phyloP scores from a whole-genome alignment of 2,329 filamentous ascomycete genomes.

The Botrytis sinoallii region DNA sequence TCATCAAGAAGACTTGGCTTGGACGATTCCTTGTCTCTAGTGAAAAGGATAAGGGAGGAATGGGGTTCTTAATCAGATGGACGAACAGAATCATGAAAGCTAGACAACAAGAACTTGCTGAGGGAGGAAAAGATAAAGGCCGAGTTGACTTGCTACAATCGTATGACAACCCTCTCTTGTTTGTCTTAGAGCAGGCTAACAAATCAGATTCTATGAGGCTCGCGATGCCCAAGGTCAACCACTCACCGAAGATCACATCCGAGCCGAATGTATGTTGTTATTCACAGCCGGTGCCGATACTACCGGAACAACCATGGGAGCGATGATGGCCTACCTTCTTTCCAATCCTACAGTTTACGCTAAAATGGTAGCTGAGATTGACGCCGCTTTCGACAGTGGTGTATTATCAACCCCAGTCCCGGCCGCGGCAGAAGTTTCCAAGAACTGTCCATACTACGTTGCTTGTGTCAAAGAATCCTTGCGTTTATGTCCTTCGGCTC shows the following conservation, averaged over 20 bases:
- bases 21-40: slow-evolving; percentile 52
- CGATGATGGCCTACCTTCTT: slow-evolving; percentile 12
- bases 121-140: slow-evolving; percentile 44
- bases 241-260: slow-evolving; percentile 13
- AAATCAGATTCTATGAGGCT: slow-evolving; percentile 11
- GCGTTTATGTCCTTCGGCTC: slow-evolving; percentile 10
- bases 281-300: slow-evolving; percentile 16
- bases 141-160: slow-evolving; percentile 54
- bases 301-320: slow-evolving; percentile 13
- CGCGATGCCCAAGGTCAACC: not conserved
- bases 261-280: slow-evolving; percentile 11
- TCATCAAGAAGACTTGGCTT: slow-evolving; percentile 52
- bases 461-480: slow-evolving; percentile 18
- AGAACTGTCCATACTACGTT: slow-evolving; percentile 14
- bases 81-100: slow-evolving; percentile 51
- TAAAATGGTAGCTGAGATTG: slow-evolving; percentile 9
- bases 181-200: not conserved
- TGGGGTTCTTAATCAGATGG: slow-evolving; percentile 56
- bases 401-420: not conserved
- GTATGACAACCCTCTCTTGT: slow-evolving; percentile 25
- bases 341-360: slow-evolving; percentile 6
- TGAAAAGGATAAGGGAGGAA: slow-evolving; percentile 52
- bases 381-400: slow-evolving; percentile 2
- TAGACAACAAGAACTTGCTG: slow-evolving; percentile 47
- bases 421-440: slow-evolving; percentile 4